Conservation (phyloP, 805 yeast species). For the Cyberlindnera subsufficiens region DNA sequence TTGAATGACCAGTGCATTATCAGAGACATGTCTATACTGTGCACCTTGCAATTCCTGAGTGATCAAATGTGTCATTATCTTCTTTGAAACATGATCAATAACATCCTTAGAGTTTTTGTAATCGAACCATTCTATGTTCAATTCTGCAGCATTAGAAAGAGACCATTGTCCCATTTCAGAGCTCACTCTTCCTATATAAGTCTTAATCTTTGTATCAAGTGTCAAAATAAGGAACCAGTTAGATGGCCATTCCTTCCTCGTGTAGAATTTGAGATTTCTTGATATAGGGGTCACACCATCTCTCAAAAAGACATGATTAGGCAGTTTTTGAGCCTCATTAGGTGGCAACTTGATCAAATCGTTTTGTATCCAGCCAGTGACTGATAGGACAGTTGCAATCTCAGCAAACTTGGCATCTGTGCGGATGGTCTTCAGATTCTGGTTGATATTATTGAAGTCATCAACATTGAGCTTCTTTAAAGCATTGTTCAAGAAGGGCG, state of each 20-base stretch:
- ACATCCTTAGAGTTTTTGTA: constrained; percentile 18
- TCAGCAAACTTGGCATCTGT: constrained; percentile 30
- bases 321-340: constrained; percentile 36
- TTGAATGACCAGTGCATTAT: constrained; percentile 24
- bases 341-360: constrained; percentile 45
- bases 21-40: constrained; percentile 4
- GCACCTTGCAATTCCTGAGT: constrained; percentile 10
- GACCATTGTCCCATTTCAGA: constrained; percentile 12
- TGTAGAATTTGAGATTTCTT: constrained; percentile 29
- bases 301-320: constrained; percentile 2
- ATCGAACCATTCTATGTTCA: constrained; percentile 15
- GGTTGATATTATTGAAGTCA: constrained; percentile 21
- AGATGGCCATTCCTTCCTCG: constrained; percentile 29
- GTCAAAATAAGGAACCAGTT: constrained; percentile 34
- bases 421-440: constrained; percentile 15
- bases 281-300: not conserved
- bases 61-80: constrained; percentile 14
- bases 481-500: constrained; percentile 24
- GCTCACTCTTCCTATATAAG: constrained; percentile 30
- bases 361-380: constrained; percentile 66
- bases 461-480: constrained; percentile 22
- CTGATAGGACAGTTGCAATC: constrained; percentile 48
- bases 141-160: constrained; percentile 4
- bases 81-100: constrained; percentile 13
- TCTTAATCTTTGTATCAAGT: constrained; percentile 23